Evolutionary conservation across 345 rosid genomes (phyloP), one percentile per base, ranked within the genome.

Genomic region (Eucalyptus brandiana): DNA sequence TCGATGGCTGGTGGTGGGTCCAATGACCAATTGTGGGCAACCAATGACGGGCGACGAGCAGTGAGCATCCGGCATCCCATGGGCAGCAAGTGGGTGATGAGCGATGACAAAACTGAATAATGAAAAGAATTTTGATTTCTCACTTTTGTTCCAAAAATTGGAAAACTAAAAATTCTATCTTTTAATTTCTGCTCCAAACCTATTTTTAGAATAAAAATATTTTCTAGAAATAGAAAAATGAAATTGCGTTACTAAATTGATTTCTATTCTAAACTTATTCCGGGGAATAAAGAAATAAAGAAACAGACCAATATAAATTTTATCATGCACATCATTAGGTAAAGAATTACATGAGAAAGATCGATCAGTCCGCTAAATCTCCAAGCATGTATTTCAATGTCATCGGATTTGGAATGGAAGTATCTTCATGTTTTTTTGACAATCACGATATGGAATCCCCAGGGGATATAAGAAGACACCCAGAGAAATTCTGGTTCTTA

Each of bases 21-120:
- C 58, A 0, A 53, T 11, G 0, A 53, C 2, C 1, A 1, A 53
- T 53, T 53, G 58, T 19, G 58, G 26, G 58, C 1, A 53, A 0
- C 11, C 1, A 0, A 53, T 0, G 0, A 0, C 0, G 0, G 1
- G 58, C 11, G 0, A 53, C 1, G 0, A 53, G 58, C 5, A 0
- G 1, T 53, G 58, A 0, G 11, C 11, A 0, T 53, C 5, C 2
- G 0, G 0, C 58, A 8, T 53, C 58, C 58, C 58, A 21, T 53
- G 26, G 26, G 26, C 0, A 0, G 58, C 58, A 53, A 53, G 58
- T 53, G 58, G 5, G 58, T 21, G 26, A 53, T 53, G 0, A 0
- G 0, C 0, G 1, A 53, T 53, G 1, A 53, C 0, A 0, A 4
- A 1, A 0, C 5, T 19, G 1, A 8, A 53, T 1, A 1, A 53